Evolutionary conservation across 2,329 filamentous ascomycete genomes (phyloP).

Genomic region (Plenodomus tracheiphilus): DNA sequence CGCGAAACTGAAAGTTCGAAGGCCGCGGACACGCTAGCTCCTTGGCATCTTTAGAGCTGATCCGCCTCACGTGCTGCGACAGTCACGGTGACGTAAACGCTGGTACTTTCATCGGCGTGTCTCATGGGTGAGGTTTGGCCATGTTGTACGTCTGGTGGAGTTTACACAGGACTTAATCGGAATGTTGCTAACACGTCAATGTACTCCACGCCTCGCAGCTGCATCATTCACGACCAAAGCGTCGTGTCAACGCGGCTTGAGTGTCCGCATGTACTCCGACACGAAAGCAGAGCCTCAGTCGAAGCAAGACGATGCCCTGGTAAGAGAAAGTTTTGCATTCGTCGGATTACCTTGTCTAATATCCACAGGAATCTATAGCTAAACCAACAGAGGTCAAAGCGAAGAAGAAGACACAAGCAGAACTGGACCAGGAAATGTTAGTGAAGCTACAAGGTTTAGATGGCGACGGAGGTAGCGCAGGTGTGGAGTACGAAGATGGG

Average conservation of each 20-base stretch:
- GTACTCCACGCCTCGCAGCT: neutral
- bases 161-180: neutral
- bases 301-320: neutral
- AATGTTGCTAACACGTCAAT: slow-evolving; percentile 1
- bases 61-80: neutral
- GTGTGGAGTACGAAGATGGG: slow-evolving; percentile 75
- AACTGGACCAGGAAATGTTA: slow-evolving; percentile 69
- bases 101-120: neutral
- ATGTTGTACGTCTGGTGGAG: neutral
- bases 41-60: slow-evolving; percentile 17
- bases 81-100: slow-evolving; percentile 31
- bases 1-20: slow-evolving; percentile 26
- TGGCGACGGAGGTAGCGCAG: slow-evolving; percentile 71
- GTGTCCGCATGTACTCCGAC: slow-evolving; percentile 8
- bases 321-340: neutral
- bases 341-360: neutral
- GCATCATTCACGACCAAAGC: neutral
- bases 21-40: slow-evolving; percentile 18
- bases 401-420: slow-evolving; percentile 59
- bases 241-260: neutral
- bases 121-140: neutral
- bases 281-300: neutral
- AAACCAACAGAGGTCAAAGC: slow-evolving; percentile 18
- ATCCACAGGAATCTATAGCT: slow-evolving; percentile 9
- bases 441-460: slow-evolving; percentile 67